A percentile compares a stretch with the other conserved stretches of the same genome.
Conservation (phyloP, 805 yeast species). For the Candida patagonica region DNA sequence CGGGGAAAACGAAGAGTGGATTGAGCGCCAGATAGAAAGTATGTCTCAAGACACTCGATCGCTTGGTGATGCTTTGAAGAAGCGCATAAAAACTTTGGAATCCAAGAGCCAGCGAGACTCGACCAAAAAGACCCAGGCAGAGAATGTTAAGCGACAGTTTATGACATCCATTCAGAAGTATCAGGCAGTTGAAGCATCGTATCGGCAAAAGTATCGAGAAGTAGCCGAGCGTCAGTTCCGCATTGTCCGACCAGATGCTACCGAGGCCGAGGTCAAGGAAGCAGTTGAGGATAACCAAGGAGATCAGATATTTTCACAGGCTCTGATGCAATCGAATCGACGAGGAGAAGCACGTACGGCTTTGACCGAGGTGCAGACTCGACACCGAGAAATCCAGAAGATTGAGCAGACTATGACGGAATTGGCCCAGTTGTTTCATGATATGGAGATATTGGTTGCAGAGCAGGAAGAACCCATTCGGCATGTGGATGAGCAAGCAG, state of each 20-base stretch:
- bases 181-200: slow-evolving; percentile 76
- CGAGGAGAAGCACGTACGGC: slow-evolving; percentile 82
- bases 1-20: slow-evolving; percentile 49
- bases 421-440: slow-evolving; percentile 86
- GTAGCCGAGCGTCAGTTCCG: slow-evolving; percentile 91
- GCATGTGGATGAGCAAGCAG: slow-evolving; percentile 72
- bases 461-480: slow-evolving; percentile 88
- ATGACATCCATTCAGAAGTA: slow-evolving; percentile 79
- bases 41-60: slow-evolving; percentile 70
- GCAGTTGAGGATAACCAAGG: slow-evolving; percentile 76
- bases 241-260: slow-evolving; percentile 45
- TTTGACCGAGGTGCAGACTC: slow-evolving; percentile 86
- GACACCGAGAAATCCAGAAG: slow-evolving; percentile 91
- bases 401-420: slow-evolving; percentile 95
- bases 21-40: slow-evolving; percentile 68
- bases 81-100: slow-evolving; percentile 69
- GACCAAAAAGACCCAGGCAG: slow-evolving; percentile 85
- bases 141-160: slow-evolving; percentile 75
- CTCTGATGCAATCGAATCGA: slow-evolving; percentile 35
- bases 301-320: slow-evolving; percentile 91
- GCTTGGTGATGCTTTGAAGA: slow-evolving; percentile 65
- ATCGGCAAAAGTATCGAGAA: slow-evolving; percentile 71
- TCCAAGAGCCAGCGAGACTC: slow-evolving; percentile 43
- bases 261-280: slow-evolving; percentile 72
- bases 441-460: slow-evolving; percentile 91